phyloP scores from a whole-genome alignment of 129 eudicot species.

The Helichrysum umbraculigerum region DNA sequence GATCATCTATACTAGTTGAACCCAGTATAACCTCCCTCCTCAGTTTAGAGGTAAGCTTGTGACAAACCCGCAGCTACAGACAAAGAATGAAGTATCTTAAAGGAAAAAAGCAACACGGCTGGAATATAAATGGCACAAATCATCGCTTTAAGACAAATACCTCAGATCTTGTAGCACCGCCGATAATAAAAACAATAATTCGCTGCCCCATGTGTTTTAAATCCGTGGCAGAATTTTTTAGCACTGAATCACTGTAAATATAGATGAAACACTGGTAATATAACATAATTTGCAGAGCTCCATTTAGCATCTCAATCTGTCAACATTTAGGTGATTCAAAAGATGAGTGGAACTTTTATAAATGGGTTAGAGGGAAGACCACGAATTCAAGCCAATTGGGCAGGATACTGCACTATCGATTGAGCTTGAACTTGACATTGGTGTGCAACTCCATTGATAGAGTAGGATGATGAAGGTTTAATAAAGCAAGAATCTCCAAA shows the following conservation, averaged over 20 bases:
- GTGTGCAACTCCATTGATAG: background rate
- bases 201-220: conserved; percentile 96
- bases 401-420: background rate
- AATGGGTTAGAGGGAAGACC: background rate
- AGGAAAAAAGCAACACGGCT: conserved; percentile 18
- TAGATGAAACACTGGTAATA: conserved; percentile 6
- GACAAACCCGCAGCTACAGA: conserved; percentile 75
- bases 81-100: conserved; percentile 1
- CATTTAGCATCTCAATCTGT: background rate
- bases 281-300: background rate
- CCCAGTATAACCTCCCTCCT: conserved; percentile 93
- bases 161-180: conserved; percentile 99
- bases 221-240: conserved; percentile 49
- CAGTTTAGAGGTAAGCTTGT: conserved; percentile 87
- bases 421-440: background rate
- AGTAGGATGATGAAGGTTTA: background rate
- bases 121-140: background rate
- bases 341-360: background rate
- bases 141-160: conserved; percentile 34
- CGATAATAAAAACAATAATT: conserved; percentile 80
- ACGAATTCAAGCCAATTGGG: background rate
- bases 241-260: conserved; percentile 68
- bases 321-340: background rate
- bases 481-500: background rate
- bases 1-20: conserved; percentile 88